Percentiles rank a stretch among this genome's conserved stretches.
Conservation (phyloP, 225 moss, liverwort and hornwort species). For the Marchantia paleacea region DNA sequence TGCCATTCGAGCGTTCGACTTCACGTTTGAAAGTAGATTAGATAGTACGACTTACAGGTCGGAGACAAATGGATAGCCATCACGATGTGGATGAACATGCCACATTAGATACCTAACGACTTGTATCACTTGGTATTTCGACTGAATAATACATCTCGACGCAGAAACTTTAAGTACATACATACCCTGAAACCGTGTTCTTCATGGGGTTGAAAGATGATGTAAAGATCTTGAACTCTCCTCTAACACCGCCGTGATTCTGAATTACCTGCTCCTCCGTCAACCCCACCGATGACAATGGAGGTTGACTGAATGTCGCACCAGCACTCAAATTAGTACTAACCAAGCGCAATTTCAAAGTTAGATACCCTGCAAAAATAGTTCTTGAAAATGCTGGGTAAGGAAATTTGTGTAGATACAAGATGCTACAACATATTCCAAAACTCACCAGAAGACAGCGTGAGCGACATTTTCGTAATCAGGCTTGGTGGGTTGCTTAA, state of each 20-base stretch:
- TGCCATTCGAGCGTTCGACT: background rate
- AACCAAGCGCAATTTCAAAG: too few species aligned
- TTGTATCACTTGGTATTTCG: too few species aligned
- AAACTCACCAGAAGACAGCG: slow-evolving; percentile 73
- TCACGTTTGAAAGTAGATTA: background rate
- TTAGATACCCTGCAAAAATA: background rate
- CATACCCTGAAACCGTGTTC: slow-evolving; percentile 84
- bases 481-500: slow-evolving; percentile 59
- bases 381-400: background rate
- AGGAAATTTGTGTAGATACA: background rate
- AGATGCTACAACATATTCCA: background rate
- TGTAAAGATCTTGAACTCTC: slow-evolving; percentile 57
- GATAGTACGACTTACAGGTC: too few species aligned
- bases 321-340: background rate
- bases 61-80: too few species aligned
- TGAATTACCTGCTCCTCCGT: slow-evolving; percentile 59
- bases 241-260: slow-evolving; percentile 29
- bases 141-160: background rate
- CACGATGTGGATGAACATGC: too few species aligned
- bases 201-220: slow-evolving; percentile 98
- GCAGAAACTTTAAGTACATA: background rate
- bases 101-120: background rate
- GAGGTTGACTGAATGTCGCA: slow-evolving; percentile 61
- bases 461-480: slow-evolving; percentile 70
- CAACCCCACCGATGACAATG: slow-evolving; percentile 75